Percentiles rank a stretch among this genome's conserved stretches.
These are phyloP conservation scores for Citrus sinensis DNA, from an alignment of 345 rosid species.

Conservation along the genomic window DNA sequence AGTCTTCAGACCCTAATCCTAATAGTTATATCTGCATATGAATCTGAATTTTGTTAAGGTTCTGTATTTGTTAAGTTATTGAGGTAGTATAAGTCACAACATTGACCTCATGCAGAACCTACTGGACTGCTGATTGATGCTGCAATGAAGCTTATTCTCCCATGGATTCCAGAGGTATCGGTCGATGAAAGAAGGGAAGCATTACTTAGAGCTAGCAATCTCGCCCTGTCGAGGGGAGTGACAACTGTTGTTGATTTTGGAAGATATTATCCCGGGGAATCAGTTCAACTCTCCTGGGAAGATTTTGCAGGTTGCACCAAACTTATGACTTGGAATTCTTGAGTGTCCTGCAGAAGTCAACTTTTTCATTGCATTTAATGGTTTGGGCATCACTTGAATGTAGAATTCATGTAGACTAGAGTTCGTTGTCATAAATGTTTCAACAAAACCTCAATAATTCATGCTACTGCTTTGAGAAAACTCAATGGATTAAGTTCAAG, in stretches of 20 bases:
- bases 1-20: neutral
- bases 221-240: slow-evolving; percentile 79
- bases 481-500: neutral
- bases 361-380: neutral
- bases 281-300: slow-evolving; percentile 65
- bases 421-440: neutral
- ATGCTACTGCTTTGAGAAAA: neutral
- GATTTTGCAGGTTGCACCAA: slow-evolving; percentile 70
- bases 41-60: neutral
- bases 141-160: slow-evolving; percentile 68
- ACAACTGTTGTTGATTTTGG: slow-evolving; percentile 86
- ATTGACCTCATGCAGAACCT: slow-evolving; percentile 51
- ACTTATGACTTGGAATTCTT: slow-evolving; percentile 9
- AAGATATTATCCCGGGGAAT: slow-evolving; percentile 73
- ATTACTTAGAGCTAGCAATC: slow-evolving; percentile 63
- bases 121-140: slow-evolving; percentile 81
- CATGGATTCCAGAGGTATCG: slow-evolving; percentile 61
- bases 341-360: neutral
- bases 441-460: neutral
- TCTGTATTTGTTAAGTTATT: neutral
- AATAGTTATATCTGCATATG: neutral
- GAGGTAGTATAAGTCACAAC: neutral
- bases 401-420: neutral
- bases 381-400: neutral
- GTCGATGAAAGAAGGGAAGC: slow-evolving; percentile 81